Evolutionary conservation across 257 asterid species (phyloP), one percentile per base, ranked within the genome.

Genomic region (Jaltomata sinuosa): DNA sequence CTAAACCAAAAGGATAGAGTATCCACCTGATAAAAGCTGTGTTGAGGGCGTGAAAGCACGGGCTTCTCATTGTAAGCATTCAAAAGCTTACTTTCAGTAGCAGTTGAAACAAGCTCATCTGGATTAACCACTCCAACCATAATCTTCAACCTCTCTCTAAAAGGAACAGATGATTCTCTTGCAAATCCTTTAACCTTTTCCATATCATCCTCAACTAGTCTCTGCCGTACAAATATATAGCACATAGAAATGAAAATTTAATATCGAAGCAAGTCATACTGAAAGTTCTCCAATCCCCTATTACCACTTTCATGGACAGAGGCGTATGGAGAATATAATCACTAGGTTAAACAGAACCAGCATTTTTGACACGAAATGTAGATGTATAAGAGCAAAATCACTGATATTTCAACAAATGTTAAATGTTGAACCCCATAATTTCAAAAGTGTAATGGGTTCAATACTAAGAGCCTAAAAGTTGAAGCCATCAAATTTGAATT

Each of bases 1-100:
- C 25, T 32, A 82, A 25, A 59, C 64, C 71, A 49, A 22, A 64
- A 72, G 40, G 49, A 55, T 62, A 57, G 12, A 64, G 6, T 50
- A 18, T 36, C 38, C 32, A 95, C 98, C 94, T 89, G 91, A 83
- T 91, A 93, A 84, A 95, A 95, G 74, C 52, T 88, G 86, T 95
- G 98, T 80, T 95, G 98, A 84, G 98, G 98, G 52, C 98, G 96
- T 34, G 98, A 95, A 65, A 95, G 98, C 67, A 95, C 98, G 0
- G 98, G 97, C 80, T 94, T 95, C 87, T 94, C 97, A 11, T 95
- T 95, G 92, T 95, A 95, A 1, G 98, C 98, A n/a, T 87, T 79
- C 49, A 95, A 85, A 47, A 95, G 94, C 89, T 94, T 95, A 84
- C 89, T 91, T 85, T 94, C 98, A 7, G 98, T 88, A 36, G 93